Conservation (phyloP, 257 asterid species). For the Scutellaria barbata region DNA sequence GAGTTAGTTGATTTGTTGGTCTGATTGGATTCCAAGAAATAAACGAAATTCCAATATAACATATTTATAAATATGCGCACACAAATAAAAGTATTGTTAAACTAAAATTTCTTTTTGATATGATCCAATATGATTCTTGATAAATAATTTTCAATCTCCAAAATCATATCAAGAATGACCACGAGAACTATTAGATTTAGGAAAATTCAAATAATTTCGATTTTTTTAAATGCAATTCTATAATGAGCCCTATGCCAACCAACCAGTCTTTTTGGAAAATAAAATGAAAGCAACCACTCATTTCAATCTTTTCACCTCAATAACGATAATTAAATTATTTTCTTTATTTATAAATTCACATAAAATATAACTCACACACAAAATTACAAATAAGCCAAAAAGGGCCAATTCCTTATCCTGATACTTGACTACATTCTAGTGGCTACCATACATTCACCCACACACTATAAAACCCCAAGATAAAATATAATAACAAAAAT, state of each 20-base stretch:
- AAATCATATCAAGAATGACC: no score
- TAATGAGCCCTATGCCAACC: not conserved
- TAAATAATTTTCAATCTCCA: no score
- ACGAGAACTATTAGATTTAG: no score
- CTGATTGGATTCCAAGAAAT: no score
- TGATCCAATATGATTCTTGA: no score
- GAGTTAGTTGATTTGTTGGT: no score
- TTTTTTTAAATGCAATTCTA: no score
- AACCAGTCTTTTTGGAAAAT: not conserved
- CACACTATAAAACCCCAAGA: constrained; percentile 30
- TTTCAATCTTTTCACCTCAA: constrained; percentile 1
- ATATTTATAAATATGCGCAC: no score
- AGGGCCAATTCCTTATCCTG: constrained; percentile 42
- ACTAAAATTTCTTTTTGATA: no score
- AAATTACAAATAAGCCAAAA: not conserved
- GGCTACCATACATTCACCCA: constrained; percentile 33
- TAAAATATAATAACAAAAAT: not conserved
- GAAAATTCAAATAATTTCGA: no score
- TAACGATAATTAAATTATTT: not conserved
- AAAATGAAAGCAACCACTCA: constrained; percentile 29
- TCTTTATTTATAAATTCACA: not conserved
- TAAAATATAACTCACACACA: not conserved
- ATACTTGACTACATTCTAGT: constrained; percentile 22
- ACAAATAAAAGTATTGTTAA: no score
- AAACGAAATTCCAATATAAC: no score